Conservation (phyloP, 2,329 filamentous ascomycete species). For the Fusarium sacchari region DNA sequence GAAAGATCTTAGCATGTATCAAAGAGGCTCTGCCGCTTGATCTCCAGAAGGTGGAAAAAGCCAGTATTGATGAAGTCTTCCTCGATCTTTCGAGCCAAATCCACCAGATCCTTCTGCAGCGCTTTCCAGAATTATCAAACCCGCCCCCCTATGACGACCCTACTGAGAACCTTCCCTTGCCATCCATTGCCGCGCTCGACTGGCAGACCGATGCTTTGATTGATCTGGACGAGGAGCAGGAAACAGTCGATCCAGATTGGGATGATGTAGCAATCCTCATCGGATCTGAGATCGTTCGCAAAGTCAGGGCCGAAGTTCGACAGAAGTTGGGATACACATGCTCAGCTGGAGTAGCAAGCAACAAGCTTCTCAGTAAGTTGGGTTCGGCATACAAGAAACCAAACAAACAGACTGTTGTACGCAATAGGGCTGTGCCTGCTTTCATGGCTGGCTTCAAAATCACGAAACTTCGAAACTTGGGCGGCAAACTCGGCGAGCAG, state of each 20-base stretch:
- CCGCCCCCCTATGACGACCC: conserved; percentile 79
- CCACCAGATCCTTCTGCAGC: conserved; percentile 76
- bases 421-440: conserved; percentile 80
- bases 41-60: conserved; percentile 86
- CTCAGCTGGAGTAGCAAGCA: conserved; percentile 86
- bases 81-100: conserved; percentile 89
- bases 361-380: conserved; percentile 96
- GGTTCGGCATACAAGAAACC: conserved; percentile 94
- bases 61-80: conserved; percentile 95
- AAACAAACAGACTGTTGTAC: conserved; percentile 92
- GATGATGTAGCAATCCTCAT: conserved; percentile 90
- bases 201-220: conserved; percentile 87
- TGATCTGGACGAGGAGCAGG: conserved; percentile 79
- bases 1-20: conserved; percentile 82
- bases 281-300: conserved; percentile 87
- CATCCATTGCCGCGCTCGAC: conserved; percentile 75
- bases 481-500: conserved; percentile 92
- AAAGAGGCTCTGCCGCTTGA: conserved; percentile 75
- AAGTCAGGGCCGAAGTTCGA: conserved; percentile 75
- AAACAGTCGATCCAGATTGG: conserved; percentile 90
- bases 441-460: conserved; percentile 91
- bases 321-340: conserved; percentile 86
- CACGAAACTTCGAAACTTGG: conserved; percentile 94
- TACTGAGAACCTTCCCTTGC: conserved; percentile 75
- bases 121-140: conserved; percentile 75